A percentile compares a stretch with the other conserved stretches of the same genome.
Evolutionary conservation across 139 green algal species (phyloP).

Genomic region (Pleodorina starrii): DNA sequence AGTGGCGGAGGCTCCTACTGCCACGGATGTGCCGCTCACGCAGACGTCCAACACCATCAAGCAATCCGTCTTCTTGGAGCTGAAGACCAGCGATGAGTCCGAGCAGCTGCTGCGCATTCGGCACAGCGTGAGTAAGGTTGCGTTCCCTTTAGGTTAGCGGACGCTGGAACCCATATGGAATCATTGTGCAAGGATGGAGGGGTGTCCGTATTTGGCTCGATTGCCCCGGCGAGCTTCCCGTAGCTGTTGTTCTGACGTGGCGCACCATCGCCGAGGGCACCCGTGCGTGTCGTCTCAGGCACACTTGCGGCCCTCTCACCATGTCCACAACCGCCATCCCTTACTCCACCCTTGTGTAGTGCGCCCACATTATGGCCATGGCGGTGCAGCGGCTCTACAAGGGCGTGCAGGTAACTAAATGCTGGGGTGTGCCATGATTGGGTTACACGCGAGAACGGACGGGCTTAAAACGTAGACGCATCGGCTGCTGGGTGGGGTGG

Average conservation of each 20-base stretch:
- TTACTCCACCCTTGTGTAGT: slow-evolving; percentile 70
- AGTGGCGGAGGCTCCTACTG: neutral
- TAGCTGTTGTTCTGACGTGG: too few relatives aligned
- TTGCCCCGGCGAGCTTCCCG: too few relatives aligned
- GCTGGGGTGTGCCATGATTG: too few relatives aligned
- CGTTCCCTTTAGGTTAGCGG: too few relatives aligned
- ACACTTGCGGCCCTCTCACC: neutral
- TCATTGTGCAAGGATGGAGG: too few relatives aligned
- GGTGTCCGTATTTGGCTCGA: too few relatives aligned
- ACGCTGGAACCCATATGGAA: too few relatives aligned
- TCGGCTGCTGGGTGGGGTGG: slow-evolving; percentile 9
- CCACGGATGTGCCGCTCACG: neutral
- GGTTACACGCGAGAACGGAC: too few relatives aligned
- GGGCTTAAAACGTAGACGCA: too few relatives aligned
- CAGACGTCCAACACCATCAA: neutral
- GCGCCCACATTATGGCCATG: slow-evolving; percentile 98
- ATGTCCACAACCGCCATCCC: neutral
- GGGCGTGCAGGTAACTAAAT: slow-evolving; percentile 70
- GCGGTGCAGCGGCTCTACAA: slow-evolving; percentile 95
- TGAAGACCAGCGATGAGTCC: slow-evolving; percentile 85
- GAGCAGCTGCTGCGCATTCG: slow-evolving; percentile 88
- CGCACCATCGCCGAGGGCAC: too few relatives aligned
- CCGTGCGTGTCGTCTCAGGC: too few relatives aligned
- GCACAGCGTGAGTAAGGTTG: slow-evolving; percentile 83
- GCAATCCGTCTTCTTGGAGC: slow-evolving; percentile 47